Base-by-base conservation (phyloP, 73 alveolate species). In the Strombidium stylifer region DNA sequence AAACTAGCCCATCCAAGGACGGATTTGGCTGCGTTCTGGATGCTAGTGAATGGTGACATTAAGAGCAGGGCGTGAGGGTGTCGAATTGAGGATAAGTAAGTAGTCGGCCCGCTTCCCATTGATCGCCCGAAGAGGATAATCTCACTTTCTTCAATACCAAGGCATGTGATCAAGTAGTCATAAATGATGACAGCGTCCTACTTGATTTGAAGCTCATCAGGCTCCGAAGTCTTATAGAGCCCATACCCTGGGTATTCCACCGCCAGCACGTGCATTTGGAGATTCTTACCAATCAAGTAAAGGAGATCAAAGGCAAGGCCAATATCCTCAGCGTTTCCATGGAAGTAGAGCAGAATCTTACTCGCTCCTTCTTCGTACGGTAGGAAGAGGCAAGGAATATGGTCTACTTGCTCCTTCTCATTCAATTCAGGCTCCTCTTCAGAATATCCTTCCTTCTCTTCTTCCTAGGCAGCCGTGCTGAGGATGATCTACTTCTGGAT, bases 161-260 rank as follows among this genome's bases (percentile, higher is more conserved):
- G 36, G 3, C 59, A 56, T 48, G 49, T 42, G 46, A 50, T 72
- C 21, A 67, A 51, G 62, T 58, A 89, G 32, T 78, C 93, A 51
- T 44, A 85, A 2, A 89, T 89, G n/a, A 59, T 48, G 27, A 28
- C 66, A n/a, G 93, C 83, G 69, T 89, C 90, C 30, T 64, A 24
- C 58, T 79, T 56, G 36, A 89, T 56, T 34, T 48, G 45, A 18
- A 72, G 75, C 5, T 94, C 72, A 16, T 52, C 19, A 71, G 73
- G 56, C 54, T 74, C n/a, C n/a, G n/a, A n/a, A n/a, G n/a, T n/a
- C n/a, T n/a, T n/a, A 42, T 93, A 91, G 4, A 90, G 48, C 6
- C 97, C 96, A 72, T 87, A 94, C 11, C 99, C 99, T 0, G 98
- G 98, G 55, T 91, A 94, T 66, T 91, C 98, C 19, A 91, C 82